Evolutionary conservation across 768 basidiomycete genomes (phyloP).

Genomic region (Tylopilus sp.): DNA sequence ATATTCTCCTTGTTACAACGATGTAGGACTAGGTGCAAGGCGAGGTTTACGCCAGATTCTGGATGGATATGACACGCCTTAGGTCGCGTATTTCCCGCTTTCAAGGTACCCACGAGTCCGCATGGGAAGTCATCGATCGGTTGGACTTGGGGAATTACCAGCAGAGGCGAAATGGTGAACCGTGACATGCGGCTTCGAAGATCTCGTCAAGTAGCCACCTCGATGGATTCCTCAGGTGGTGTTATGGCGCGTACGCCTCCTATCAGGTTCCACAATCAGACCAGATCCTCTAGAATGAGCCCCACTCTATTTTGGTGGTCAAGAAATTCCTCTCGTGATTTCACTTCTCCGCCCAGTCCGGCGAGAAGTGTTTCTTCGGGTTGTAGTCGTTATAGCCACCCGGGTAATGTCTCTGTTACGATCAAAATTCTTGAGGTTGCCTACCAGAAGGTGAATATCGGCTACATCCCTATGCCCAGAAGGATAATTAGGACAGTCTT

Average conservation of each 20-base stretch:
- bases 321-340: no score
- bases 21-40: constrained; percentile 16
- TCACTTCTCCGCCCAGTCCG: no score
- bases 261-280: no score
- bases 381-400: background rate
- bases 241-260: no score
- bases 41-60: constrained; percentile 5
- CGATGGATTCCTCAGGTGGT: no score
- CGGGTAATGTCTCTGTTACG: background rate
- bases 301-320: no score
- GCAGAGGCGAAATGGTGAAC: constrained; percentile 17
- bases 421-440: constrained; percentile 7
- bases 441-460: constrained; percentile 7
- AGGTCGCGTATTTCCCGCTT: constrained; percentile 13
- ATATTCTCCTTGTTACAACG: constrained; percentile 17
- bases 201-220: no score
- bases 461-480: background rate
- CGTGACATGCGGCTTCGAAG: no score
- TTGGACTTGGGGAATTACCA: constrained; percentile 1
- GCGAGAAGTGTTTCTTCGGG: no score
- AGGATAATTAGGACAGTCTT: constrained; percentile 9
- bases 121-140: constrained; percentile 15
- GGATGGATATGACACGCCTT: constrained; percentile 10
- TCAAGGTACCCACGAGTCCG: constrained; percentile 6
- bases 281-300: no score